phyloP scores from a whole-genome alignment of 805 yeast species.

The Cyberlindnera lachancei region DNA sequence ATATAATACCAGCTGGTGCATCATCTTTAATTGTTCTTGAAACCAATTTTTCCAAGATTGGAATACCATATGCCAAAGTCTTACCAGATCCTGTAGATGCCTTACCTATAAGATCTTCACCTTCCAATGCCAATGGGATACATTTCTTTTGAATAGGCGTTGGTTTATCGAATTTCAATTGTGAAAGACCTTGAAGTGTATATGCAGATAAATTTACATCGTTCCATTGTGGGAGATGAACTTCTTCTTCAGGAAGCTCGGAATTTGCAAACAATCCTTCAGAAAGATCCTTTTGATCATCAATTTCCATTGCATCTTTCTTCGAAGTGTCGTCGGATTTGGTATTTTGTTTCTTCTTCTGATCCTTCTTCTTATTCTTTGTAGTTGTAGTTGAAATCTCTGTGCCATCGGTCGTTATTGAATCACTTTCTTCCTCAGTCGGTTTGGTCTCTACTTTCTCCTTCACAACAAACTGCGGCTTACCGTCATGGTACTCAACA shows the following conservation, averaged over 20 bases:
- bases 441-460: no score
- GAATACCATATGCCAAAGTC: slow-evolving; percentile 91
- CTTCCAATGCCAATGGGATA: slow-evolving; percentile 67
- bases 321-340: slow-evolving; percentile 17
- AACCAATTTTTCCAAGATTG: slow-evolving; percentile 67
- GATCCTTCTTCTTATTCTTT: slow-evolving; percentile 3
- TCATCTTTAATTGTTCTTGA: slow-evolving; percentile 17
- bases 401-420: slow-evolving; percentile 13
- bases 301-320: slow-evolving; percentile 10
- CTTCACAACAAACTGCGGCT: slow-evolving; percentile 47
- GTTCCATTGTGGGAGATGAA: slow-evolving; percentile 58
- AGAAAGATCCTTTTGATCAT: slow-evolving; percentile 13
- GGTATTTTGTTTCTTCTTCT: slow-evolving; percentile 15
- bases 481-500: slow-evolving; percentile 66
- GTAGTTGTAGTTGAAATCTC: slow-evolving; percentile 8
- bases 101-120: slow-evolving; percentile 84
- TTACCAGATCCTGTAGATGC: slow-evolving; percentile 98
- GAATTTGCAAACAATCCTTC: slow-evolving; percentile 21
- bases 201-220: slow-evolving; percentile 40
- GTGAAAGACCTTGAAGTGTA: slow-evolving; percentile 53
- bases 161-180: slow-evolving; percentile 56
- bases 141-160: slow-evolving; percentile 77
- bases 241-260: slow-evolving; percentile 28
- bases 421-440: slow-evolving; percentile 16
- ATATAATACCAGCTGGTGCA: slow-evolving; percentile 67